Evolutionary conservation across 1,284 basidiomycete genomes (phyloP).

Genomic region (Ustilago curta): DNA sequence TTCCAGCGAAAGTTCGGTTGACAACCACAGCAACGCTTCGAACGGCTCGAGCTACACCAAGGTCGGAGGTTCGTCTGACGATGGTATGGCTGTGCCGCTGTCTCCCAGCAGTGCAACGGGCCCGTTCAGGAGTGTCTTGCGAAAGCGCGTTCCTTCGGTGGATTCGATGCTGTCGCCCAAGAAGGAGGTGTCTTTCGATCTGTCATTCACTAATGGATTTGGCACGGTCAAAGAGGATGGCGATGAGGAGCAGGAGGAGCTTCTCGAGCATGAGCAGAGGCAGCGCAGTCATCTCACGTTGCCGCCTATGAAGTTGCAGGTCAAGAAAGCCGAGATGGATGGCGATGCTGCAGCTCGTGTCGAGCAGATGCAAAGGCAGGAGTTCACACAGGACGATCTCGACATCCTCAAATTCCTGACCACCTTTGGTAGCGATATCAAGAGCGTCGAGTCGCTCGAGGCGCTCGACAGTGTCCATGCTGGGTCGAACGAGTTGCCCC

Average conservation of each 20-base stretch:
- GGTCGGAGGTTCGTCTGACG: conserved; percentile 38
- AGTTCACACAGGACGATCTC: conserved; percentile 32
- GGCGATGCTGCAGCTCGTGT: neutral
- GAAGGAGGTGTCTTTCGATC: conserved; percentile 48
- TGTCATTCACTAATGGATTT: conserved; percentile 13
- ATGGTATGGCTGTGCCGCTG: conserved; percentile 15
- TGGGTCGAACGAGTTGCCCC: conserved; percentile 28
- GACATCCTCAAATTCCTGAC: conserved; percentile 48
- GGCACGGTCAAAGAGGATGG: conserved; percentile 16
- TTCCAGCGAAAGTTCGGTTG: conserved; percentile 42
- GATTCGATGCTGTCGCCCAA: conserved; percentile 18
- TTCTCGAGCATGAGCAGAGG: conserved; percentile 47
- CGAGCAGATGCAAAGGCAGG: neutral
- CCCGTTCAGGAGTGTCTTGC: conserved; percentile 36
- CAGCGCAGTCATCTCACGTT: conserved; percentile 34
- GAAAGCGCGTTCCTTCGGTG: conserved; percentile 26
- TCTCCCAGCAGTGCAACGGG: conserved; percentile 10
- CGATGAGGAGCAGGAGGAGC: conserved; percentile 23
- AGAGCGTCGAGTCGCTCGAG: conserved; percentile 42
- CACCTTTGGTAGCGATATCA: conserved; percentile 42
- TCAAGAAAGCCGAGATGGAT: neutral
- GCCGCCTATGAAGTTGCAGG: conserved; percentile 42
- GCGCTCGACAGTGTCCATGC: conserved; percentile 33
- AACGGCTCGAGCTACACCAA: conserved; percentile 39
- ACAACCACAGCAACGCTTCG: conserved; percentile 47